These are phyloP conservation scores for Gossypium stocksii DNA, from an alignment of 345 rosid genomes.

Conservation along the genomic window DNA sequence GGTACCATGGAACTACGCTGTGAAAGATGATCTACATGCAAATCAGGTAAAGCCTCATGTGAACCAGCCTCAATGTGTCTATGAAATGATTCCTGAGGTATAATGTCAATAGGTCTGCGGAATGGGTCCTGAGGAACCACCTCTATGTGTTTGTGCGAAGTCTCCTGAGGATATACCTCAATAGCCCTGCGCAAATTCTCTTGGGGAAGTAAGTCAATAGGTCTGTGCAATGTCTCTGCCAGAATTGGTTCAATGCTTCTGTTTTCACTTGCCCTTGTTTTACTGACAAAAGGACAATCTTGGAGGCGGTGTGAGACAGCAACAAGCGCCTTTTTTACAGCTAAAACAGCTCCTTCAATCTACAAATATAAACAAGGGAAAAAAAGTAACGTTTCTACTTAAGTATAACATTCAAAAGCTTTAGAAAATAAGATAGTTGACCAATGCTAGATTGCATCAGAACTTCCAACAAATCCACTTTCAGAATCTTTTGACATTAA, in stretches of 20 bases:
- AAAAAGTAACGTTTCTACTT: background rate
- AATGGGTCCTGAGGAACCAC: slow-evolving; percentile 18
- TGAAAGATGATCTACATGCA: slow-evolving; percentile 27
- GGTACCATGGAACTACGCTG: slow-evolving; percentile 27
- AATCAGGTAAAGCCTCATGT: slow-evolving; percentile 31
- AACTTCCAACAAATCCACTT: background rate
- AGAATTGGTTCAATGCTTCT: slow-evolving; percentile 14
- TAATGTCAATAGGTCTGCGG: slow-evolving; percentile 21
- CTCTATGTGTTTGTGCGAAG: slow-evolving; percentile 23
- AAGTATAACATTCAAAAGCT: background rate
- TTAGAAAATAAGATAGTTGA: background rate
- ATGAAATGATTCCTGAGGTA: slow-evolving; percentile 23
- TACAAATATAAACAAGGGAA: slow-evolving; percentile 29
- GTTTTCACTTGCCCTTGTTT: slow-evolving; percentile 37
- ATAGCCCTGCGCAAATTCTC: slow-evolving; percentile 28
- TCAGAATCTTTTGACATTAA: background rate
- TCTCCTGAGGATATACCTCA: slow-evolving; percentile 28
- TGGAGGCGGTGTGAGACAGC: slow-evolving; percentile 73
- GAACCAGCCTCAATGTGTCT: slow-evolving; percentile 30
- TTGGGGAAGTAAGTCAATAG: slow-evolving; percentile 14
- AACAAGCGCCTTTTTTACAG: slow-evolving; percentile 71
- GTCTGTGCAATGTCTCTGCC: slow-evolving; percentile 22
- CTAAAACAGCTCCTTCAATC: slow-evolving; percentile 73
- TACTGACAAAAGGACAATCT: slow-evolving; percentile 53
- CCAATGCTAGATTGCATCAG: background rate